These are phyloP conservation scores for Didymella sp. DNA, from an alignment of 2,329 filamentous ascomycete genomes.

Conservation along the genomic window DNA sequence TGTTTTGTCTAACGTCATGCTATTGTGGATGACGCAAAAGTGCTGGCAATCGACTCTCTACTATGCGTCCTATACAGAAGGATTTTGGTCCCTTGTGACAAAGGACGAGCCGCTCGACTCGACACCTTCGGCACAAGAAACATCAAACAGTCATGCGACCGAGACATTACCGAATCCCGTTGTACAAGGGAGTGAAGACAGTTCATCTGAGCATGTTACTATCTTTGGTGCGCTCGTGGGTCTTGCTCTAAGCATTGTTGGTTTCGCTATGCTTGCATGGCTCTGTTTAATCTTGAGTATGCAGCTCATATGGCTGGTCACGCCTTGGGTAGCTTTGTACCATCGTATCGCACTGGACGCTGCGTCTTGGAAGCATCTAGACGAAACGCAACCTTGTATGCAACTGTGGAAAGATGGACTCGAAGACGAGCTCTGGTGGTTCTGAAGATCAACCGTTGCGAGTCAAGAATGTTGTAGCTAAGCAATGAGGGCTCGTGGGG, in stretches of 20 bases:
- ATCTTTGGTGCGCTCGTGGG: not conserved
- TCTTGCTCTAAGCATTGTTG: not conserved
- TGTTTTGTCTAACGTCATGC: not conserved
- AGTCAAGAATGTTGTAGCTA: not conserved
- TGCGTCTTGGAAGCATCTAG: not conserved
- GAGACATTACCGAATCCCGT: not conserved
- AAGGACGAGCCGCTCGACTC: not conserved
- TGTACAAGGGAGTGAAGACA: not conserved
- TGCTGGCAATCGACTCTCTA: not conserved
- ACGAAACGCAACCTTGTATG: not conserved
- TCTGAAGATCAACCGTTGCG: not conserved
- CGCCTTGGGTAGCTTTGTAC: not conserved
- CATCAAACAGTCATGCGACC: not conserved
- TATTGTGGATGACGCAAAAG: not conserved
- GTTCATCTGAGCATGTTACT: not conserved
- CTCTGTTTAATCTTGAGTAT: not conserved
- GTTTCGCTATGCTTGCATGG: not conserved
- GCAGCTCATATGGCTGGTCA: not conserved
- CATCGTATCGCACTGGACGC: not conserved
- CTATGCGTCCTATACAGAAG: not conserved
- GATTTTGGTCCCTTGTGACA: not conserved
- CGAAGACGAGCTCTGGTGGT: not conserved
- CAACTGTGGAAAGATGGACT: constrained; percentile 1
- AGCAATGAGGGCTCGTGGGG: not conserved
- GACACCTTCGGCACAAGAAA: not conserved